phyloP scores from a whole-genome alignment of 495 filamentous ascomycete genomes.

The Cryomyces minteri region DNA sequence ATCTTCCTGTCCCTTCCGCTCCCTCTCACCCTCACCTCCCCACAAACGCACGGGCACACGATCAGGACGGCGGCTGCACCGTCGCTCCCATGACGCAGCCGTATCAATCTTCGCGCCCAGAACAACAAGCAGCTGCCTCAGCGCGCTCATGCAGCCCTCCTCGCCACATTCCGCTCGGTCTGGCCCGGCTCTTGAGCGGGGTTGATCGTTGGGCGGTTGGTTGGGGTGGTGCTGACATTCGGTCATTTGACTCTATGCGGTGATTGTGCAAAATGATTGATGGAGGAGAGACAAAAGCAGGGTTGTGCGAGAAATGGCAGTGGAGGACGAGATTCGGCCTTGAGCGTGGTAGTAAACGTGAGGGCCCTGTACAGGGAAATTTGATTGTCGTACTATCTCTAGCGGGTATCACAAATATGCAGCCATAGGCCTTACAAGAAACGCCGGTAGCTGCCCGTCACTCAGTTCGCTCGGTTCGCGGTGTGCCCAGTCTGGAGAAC shows the following conservation, averaged over 20 bases:
- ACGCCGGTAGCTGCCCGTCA: too few relatives aligned
- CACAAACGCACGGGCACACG: not conserved
- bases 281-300: not conserved
- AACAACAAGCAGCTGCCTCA: not conserved
- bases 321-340: not conserved
- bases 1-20: not conserved
- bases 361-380: too few relatives aligned
- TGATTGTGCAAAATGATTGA: not conserved
- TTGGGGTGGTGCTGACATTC: not conserved
- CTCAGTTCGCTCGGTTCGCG: too few relatives aligned
- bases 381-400: too few relatives aligned
- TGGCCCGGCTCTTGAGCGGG: not conserved
- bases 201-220: not conserved
- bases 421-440: too few relatives aligned
- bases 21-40: not conserved
- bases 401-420: too few relatives aligned
- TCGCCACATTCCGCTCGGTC: not conserved
- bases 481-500: too few relatives aligned
- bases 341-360: too few relatives aligned
- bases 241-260: not conserved
- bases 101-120: not conserved
- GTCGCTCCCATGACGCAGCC: not conserved
- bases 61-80: not conserved
- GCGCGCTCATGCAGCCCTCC: not conserved
- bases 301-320: not conserved